Conservation (phyloP, 495 filamentous ascomycete species). For the Penicillium malachiteum region DNA sequence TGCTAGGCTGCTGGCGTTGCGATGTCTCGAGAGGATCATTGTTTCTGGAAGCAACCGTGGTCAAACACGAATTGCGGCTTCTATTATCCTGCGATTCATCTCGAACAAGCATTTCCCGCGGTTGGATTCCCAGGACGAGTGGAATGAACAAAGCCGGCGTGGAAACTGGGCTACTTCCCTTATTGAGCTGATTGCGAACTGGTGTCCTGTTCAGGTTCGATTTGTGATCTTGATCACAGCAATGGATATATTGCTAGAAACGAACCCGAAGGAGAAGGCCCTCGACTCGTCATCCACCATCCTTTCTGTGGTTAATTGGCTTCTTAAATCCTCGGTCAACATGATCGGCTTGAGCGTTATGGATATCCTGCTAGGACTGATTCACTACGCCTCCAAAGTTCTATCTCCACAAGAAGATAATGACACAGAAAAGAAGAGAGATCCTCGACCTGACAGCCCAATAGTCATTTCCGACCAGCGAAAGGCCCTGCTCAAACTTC, state of each 20-base stretch:
- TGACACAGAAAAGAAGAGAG: constrained; percentile 21
- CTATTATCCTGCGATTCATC: constrained; percentile 69
- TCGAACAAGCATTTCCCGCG: constrained; percentile 49
- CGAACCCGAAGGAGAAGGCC: constrained; percentile 62
- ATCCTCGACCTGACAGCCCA: constrained; percentile 7
- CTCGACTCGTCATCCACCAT: constrained; percentile 69
- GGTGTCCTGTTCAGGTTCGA: constrained; percentile 89
- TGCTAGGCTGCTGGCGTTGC: constrained; percentile 77
- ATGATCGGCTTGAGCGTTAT: constrained; percentile 92
- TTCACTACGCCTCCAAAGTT: constrained; percentile 73
- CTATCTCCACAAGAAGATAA: constrained; percentile 54
- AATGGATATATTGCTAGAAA: constrained; percentile 69
- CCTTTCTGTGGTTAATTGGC: constrained; percentile 69
- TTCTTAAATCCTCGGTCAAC: constrained; percentile 85
- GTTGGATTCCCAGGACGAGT: constrained; percentile 23
- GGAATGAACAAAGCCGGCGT: constrained; percentile 30
- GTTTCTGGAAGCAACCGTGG: constrained; percentile 65
- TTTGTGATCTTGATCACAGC: constrained; percentile 80
- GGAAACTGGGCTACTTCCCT: constrained; percentile 76
- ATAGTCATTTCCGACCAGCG: constrained; percentile 41
- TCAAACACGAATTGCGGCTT: constrained; percentile 73
- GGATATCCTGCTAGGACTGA: constrained; percentile 79
- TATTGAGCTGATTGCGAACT: constrained; percentile 71
- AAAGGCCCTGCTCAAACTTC: constrained; percentile 57
- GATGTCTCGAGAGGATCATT: constrained; percentile 79